Percentiles rank a stretch among this genome's conserved stretches.
Conservation (phyloP, 2,329 filamentous ascomycete genomes). For the Fusarium dimerum region DNA sequence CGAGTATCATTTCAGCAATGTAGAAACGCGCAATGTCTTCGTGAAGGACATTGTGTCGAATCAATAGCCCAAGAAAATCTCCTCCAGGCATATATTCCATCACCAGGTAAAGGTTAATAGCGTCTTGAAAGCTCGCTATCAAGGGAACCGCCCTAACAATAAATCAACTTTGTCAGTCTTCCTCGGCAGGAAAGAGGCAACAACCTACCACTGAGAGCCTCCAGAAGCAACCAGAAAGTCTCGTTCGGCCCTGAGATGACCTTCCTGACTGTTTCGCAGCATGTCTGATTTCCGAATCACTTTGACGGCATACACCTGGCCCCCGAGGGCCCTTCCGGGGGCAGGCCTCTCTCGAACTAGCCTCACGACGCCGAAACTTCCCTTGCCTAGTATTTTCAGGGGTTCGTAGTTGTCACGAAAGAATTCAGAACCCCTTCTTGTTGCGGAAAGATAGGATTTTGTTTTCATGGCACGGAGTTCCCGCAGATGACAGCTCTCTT, state of each 20-base stretch:
- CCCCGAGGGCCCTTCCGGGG: slow-evolving; percentile 28
- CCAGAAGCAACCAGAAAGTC: slow-evolving; percentile 90
- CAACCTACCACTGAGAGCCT: slow-evolving; percentile 71
- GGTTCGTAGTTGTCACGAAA: slow-evolving; percentile 63
- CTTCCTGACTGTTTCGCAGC: slow-evolving; percentile 88
- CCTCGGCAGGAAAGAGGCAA: neutral
- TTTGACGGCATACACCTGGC: slow-evolving; percentile 89
- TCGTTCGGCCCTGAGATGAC: slow-evolving; percentile 84
- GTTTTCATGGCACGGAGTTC: slow-evolving; percentile 70
- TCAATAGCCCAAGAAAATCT: slow-evolving; percentile 85
- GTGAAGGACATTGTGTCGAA: slow-evolving; percentile 79
- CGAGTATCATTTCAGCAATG: slow-evolving; percentile 92
- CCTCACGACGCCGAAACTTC: slow-evolving; percentile 90
- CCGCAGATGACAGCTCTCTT: slow-evolving; percentile 75
- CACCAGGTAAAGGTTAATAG: slow-evolving; percentile 81
- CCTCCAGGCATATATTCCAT: slow-evolving; percentile 99
- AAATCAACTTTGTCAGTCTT: neutral
- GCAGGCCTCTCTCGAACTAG: slow-evolving; percentile 70
- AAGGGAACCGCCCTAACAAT: slow-evolving; percentile 76
- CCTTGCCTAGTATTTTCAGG: slow-evolving; percentile 82
- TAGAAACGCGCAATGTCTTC: slow-evolving; percentile 84
- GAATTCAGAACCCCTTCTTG: slow-evolving; percentile 5
- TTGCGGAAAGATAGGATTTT: slow-evolving; percentile 42
- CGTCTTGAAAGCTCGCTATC: slow-evolving; percentile 86
- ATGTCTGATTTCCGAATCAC: slow-evolving; percentile 93